Evolutionary conservation across 2,329 filamentous ascomycete genomes (phyloP).

Genomic region (Colletotrichum melonis): DNA sequence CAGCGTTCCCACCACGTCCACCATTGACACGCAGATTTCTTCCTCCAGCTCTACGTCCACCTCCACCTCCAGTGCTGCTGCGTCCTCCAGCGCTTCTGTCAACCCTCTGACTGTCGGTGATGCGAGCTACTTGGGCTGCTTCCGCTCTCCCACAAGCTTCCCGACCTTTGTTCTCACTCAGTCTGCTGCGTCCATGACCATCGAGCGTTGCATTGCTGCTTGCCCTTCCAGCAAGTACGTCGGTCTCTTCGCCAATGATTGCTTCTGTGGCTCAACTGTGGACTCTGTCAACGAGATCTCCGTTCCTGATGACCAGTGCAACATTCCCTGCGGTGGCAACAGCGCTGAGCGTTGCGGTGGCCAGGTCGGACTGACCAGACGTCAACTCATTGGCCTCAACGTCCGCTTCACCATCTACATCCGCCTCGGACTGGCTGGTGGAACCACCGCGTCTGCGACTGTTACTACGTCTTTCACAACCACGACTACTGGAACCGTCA

Average conservation of each 20-base stretch:
- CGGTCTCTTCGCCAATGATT: slow-evolving; percentile 20
- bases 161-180: slow-evolving; percentile 37
- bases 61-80: background rate
- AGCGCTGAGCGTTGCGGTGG: slow-evolving; percentile 55
- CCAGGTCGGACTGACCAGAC: slow-evolving; percentile 30
- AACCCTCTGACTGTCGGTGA: slow-evolving; percentile 22
- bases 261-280: slow-evolving; percentile 37
- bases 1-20: background rate
- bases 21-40: background rate
- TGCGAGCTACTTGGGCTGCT: slow-evolving; percentile 43
- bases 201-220: slow-evolving; percentile 39
- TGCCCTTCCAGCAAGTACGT: slow-evolving; percentile 36
- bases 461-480: slow-evolving; percentile 24
- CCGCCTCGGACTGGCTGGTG: background rate
- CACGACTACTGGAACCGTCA: slow-evolving; percentile 12
- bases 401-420: slow-evolving; percentile 17
- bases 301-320: slow-evolving; percentile 42
- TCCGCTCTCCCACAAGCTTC: slow-evolving; percentile 41
- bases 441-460: background rate
- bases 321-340: slow-evolving; percentile 54
- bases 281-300: slow-evolving; percentile 12
- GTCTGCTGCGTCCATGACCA: slow-evolving; percentile 36
- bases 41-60: background rate
- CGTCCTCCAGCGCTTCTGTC: background rate
- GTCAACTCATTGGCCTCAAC: background rate